Evolutionary conservation across 352 stramenopile species (phyloP), one percentile per base, ranked within the genome.

Genomic region (Pythium brachiatum): DNA sequence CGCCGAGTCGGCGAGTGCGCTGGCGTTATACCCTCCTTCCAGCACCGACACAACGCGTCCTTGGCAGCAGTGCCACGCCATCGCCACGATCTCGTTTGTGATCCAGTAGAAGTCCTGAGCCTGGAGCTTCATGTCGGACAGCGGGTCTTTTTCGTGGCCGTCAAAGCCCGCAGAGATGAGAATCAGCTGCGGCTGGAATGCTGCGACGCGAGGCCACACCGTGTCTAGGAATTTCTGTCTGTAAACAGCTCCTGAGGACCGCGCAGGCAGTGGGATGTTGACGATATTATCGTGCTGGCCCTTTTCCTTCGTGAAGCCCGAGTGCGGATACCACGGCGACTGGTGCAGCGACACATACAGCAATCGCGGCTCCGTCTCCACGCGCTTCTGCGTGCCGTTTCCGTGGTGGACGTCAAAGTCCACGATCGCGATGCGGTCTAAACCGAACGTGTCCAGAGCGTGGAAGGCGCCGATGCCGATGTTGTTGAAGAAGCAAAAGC

Each of bases 111-210:
- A 88, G 25, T 79, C 76, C 11, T 51, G 21, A 11, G 81, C 74
- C 13, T 84, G 80, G 2, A 97, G 68, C 31, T 73, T 36, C 63
- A 87, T 90, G 46, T 89, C 79, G 27, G 88, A 86, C 23, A 98
- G 67, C 12, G 89, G 90, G 69, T 98, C 92, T 64, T 95, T 95
- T 51, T 84, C 70, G 51, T 97, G 94, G 7, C 89, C 95, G 78
- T 98, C 96, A 73, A 99, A 99, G 16, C 96, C 96, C 51, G 95
- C 93, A n/a, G 87, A 97, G 43, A 99, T 74, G 51, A 99, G 84
- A 47, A 99, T 95, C 7, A 98, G 66, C 64, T 99, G 89, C 31
- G 96, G 95, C 29, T 76, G 71, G 70, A 98, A 98, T 32, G 75
- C 70, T 27, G 87, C 78, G 39, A 98, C 87, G 27, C 78, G 78